Evolutionary conservation across 2,329 filamentous ascomycete species (phyloP), one percentile per base, ranked within the genome.

Genomic region (Cryphonectria japonica): DNA sequence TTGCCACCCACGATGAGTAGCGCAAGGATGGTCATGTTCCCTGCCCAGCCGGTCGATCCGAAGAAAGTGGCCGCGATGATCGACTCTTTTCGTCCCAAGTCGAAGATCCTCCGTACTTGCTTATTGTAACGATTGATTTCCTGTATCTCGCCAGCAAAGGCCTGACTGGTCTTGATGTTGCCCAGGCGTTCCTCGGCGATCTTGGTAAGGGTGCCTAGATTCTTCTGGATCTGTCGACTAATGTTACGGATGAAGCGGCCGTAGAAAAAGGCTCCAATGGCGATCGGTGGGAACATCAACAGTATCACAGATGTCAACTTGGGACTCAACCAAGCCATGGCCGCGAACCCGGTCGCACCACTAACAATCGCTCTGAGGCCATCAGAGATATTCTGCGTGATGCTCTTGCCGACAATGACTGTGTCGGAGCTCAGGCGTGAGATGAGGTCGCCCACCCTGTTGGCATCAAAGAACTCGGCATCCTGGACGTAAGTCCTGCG

Each of bases 401-500:
- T 97, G 77, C 94, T 97, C 83, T 99, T 99, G 78, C 95, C 96
- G 69, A 99, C 96, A 78, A 99, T 97, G 78, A 98, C 94, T 0
- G 96, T 98, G 80, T 99, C 97, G 2, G 95, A 97, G 77, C 95
- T 95, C 62, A 99, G 89, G 52, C 97, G 92, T 52, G 95, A 98
- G 78, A 99, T 98, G 76, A 99, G 84, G 79, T 99, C 96, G 79
- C 96, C 96, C 37, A 98, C 95, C 37, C 96, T 89, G 82, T 99
- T 99, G 54, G 96, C 96, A 79, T 99, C 96, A 78, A 99, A 99
- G 83, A 99, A 99, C 78, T 98, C 96, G 71, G 96, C 96, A 80
- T 99, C 96, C 80, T 99, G 96, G n/a, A 96, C 88, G 76, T 97
- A 97, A 0, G 96, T 99, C 74, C 92, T 90, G 75, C 94, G 90